Conservation (phyloP, 2,329 filamentous ascomycete genomes). For the Penicillium verrucosum region DNA sequence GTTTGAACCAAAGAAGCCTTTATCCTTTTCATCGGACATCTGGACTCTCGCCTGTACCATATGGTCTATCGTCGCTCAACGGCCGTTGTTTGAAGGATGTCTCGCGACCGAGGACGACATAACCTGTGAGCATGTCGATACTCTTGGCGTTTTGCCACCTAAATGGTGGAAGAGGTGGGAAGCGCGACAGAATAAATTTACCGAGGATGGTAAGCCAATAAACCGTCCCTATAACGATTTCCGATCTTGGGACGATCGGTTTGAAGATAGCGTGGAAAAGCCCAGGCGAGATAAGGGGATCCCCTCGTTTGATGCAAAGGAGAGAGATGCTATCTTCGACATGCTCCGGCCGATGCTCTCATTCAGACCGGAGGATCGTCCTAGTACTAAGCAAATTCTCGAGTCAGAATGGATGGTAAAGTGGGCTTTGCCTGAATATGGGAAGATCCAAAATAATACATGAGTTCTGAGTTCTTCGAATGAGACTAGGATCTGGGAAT, state of each 20-base stretch:
- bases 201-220: slow-evolving; percentile 18
- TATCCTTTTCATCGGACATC: slow-evolving; percentile 30
- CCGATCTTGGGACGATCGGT: slow-evolving; percentile 20
- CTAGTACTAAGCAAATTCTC: slow-evolving; percentile 19
- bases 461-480: background rate
- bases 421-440: slow-evolving; percentile 23
- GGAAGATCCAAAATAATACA: background rate
- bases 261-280: slow-evolving; percentile 12
- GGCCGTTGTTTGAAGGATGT: background rate
- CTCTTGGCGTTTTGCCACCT: background rate
- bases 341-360: slow-evolving; percentile 26
- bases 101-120: background rate
- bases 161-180: background rate
- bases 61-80: slow-evolving; percentile 18
- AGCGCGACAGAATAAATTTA: background rate
- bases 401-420: slow-evolving; percentile 26
- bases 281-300: slow-evolving; percentile 13
- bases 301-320: slow-evolving; percentile 6
- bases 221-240: slow-evolving; percentile 2
- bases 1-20: no score
- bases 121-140: background rate
- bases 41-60: slow-evolving; percentile 40
- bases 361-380: slow-evolving; percentile 19
- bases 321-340: slow-evolving; percentile 19
- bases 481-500: background rate